phyloP scores from a whole-genome alignment of 345 rosid genomes.

The Cardamine occulta region DNA sequence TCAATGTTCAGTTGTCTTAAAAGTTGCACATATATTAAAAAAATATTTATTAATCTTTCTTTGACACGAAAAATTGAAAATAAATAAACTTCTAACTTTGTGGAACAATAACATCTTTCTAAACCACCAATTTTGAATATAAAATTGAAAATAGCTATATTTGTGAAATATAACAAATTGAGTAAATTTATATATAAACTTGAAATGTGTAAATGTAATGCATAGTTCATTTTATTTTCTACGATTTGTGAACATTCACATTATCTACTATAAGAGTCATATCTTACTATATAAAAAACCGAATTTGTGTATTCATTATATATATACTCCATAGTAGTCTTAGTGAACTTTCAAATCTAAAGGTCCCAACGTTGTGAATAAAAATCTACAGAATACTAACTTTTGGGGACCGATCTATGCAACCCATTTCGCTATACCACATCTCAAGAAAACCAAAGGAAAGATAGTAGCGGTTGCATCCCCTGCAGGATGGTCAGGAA shows the following conservation, averaged over 20 bases:
- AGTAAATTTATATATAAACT: too few species aligned
- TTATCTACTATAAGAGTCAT: neutral
- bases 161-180: too few species aligned
- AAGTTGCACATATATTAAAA: too few species aligned
- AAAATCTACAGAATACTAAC: slow-evolving; percentile 49
- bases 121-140: too few species aligned
- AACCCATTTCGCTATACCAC: slow-evolving; percentile 56
- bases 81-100: too few species aligned
- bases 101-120: too few species aligned
- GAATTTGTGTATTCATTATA: neutral
- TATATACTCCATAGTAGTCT: neutral
- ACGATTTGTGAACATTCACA: neutral
- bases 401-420: slow-evolving; percentile 67
- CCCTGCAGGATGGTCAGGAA: slow-evolving; percentile 47
- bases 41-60: too few species aligned
- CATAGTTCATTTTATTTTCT: neutral
- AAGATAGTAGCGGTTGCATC: slow-evolving; percentile 60
- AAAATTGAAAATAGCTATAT: too few species aligned
- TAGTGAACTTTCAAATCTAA: too few species aligned
- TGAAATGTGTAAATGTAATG: too few species aligned
- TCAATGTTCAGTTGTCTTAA: too few species aligned
- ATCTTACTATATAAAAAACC: neutral
- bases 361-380: neutral
- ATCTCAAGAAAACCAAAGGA: slow-evolving; percentile 54
- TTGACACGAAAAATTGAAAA: too few species aligned